Evolutionary conservation across 1,139 yeast genomes (phyloP).

Genomic region (Blastobotrys niveus): DNA sequence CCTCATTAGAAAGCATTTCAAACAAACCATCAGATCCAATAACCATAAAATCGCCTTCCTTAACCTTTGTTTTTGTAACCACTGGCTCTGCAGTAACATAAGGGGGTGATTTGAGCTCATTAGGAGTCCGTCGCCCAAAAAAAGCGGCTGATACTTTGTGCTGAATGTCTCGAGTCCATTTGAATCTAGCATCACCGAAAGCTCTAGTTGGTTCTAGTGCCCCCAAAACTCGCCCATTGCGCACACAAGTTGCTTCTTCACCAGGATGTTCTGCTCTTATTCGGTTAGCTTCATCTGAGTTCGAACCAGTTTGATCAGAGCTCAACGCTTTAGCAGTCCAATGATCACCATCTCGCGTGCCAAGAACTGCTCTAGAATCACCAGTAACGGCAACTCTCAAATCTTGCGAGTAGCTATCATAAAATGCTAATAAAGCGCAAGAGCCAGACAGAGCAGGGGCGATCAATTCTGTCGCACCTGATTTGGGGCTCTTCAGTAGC

Average conservation of each 20-base stretch:
- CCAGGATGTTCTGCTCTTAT: slow-evolving; percentile 85
- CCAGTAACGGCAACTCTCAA: slow-evolving; percentile 94
- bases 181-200: slow-evolving; percentile 94
- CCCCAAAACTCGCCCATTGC: slow-evolving; percentile 82
- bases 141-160: slow-evolving; percentile 67
- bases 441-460: slow-evolving; percentile 96
- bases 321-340: slow-evolving; percentile 89
- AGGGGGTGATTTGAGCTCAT: slow-evolving; percentile 81
- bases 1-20: slow-evolving; percentile 88
- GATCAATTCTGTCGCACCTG: slow-evolving; percentile 64
- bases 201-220: slow-evolving; percentile 95
- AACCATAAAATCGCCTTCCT: slow-evolving; percentile 77
- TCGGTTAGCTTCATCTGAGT: slow-evolving; percentile 79
- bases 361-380: slow-evolving; percentile 88
- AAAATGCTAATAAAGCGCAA: slow-evolving; percentile 83
- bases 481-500: slow-evolving; percentile 53
- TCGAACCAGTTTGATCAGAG: slow-evolving; percentile 92
- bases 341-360: slow-evolving; percentile 57
- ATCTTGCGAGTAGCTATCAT: slow-evolving; percentile 65
- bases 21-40: slow-evolving; percentile 93
- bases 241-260: slow-evolving; percentile 74
- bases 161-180: slow-evolving; percentile 73
- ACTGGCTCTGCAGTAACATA: slow-evolving; percentile 97
- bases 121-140: slow-evolving; percentile 79
- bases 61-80: slow-evolving; percentile 72